Percentiles rank a stretch among this genome's conserved stretches.
Evolutionary conservation across 2,329 filamentous ascomycete genomes (phyloP).

Genomic region (Ophiostoma angusticollis): DNA sequence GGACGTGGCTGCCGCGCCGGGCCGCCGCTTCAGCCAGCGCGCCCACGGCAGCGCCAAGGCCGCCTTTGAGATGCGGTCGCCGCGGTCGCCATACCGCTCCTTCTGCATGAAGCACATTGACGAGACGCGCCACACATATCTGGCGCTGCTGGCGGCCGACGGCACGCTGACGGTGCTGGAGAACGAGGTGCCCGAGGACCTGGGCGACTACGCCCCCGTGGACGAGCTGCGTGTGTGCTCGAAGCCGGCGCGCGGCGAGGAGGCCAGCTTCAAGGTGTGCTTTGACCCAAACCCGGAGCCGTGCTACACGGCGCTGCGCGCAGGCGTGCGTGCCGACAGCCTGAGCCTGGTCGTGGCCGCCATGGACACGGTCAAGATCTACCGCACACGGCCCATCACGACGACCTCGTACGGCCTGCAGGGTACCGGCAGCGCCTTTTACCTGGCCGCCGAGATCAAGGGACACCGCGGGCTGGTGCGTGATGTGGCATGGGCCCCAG

Average conservation of each 20-base stretch:
- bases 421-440: slow-evolving; percentile 62
- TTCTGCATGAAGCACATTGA: slow-evolving; percentile 77
- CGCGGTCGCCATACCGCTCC: slow-evolving; percentile 58
- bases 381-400: slow-evolving; percentile 55
- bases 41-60: slow-evolving; percentile 30
- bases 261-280: slow-evolving; percentile 71
- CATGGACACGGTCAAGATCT: slow-evolving; percentile 73
- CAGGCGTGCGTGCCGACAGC: slow-evolving; percentile 69
- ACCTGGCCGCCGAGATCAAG: slow-evolving; percentile 63
- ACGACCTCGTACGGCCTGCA: slow-evolving; percentile 37
- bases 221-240: slow-evolving; percentile 65
- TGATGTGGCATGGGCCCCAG: slow-evolving; percentile 85
- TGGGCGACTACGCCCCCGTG: slow-evolving; percentile 61
- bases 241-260: slow-evolving; percentile 64
- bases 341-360: slow-evolving; percentile 74
- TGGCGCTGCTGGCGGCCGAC: slow-evolving; percentile 67
- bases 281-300: slow-evolving; percentile 83
- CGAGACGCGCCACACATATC: slow-evolving; percentile 66
- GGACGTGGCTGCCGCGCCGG: slow-evolving; percentile 67
- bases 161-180: slow-evolving; percentile 71
- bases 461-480: slow-evolving; percentile 67
- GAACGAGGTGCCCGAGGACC: slow-evolving; percentile 69
- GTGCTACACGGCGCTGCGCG: slow-evolving; percentile 62
- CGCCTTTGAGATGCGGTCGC: slow-evolving; percentile 44
- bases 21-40: slow-evolving; percentile 66